A percentile compares a stretch with the other conserved stretches of the same genome.
These are phyloP conservation scores for Fusarium drepaniforme DNA, from an alignment of 2,329 filamentous ascomycete species.

Conservation along the genomic window DNA sequence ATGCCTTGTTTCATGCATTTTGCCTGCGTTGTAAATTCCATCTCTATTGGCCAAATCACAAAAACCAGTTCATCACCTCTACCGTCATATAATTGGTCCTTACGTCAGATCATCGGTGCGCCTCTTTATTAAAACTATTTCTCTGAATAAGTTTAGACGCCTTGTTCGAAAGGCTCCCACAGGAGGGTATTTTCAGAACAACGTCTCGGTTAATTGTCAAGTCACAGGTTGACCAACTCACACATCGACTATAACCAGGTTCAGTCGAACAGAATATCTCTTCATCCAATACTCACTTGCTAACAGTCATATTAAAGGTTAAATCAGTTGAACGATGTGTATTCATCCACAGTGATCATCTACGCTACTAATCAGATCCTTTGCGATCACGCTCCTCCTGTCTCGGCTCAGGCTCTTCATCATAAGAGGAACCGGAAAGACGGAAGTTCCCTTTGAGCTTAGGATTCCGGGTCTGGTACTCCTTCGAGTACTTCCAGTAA, in stretches of 20 bases:
- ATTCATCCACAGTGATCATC: background rate
- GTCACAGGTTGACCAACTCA: background rate
- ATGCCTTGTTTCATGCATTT: background rate
- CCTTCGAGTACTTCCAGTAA: background rate
- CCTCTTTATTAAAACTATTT: background rate
- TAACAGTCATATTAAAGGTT: background rate
- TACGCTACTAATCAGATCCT: background rate
- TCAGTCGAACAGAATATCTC: background rate
- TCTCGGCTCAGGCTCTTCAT: too few species aligned
- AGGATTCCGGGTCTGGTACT: background rate
- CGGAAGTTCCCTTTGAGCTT: background rate
- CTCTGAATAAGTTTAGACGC: background rate
- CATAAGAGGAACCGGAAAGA: too few species aligned
- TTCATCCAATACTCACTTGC: background rate
- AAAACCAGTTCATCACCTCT: background rate
- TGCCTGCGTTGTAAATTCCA: background rate
- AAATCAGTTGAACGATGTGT: background rate
- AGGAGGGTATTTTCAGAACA: background rate
- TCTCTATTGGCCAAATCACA: background rate
- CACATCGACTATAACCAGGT: background rate
- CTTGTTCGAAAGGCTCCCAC: background rate
- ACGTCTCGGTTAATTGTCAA: background rate
- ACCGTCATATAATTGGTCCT: background rate
- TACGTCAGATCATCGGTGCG: background rate
- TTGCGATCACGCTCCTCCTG: too few species aligned